Conservation (phyloP, 1,284 basidiomycete genomes). For the Ustilago sp. region DNA sequence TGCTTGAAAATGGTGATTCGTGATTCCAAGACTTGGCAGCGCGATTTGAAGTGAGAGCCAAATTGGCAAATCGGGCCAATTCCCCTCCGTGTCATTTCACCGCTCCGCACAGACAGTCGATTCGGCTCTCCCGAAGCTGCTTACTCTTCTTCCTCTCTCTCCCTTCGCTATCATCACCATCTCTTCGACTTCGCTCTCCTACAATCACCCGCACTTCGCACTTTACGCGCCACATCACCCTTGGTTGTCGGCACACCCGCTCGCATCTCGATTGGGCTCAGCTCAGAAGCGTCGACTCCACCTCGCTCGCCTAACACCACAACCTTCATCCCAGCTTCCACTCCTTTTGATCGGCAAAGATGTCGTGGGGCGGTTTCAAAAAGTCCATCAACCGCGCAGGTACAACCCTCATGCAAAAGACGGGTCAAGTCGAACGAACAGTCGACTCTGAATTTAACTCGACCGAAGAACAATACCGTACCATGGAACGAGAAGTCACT, state of each 20-base stretch:
- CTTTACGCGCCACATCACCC: neutral
- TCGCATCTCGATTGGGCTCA: neutral
- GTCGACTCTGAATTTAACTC: conserved; percentile 93
- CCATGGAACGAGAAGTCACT: conserved; percentile 75
- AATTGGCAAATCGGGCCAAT: conserved; percentile 1
- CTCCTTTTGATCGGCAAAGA: conserved; percentile 21
- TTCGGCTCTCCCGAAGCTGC: conserved; percentile 5
- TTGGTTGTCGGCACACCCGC: neutral
- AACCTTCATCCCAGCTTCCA: neutral
- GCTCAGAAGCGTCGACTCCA: neutral
- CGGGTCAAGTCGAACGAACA: conserved; percentile 95
- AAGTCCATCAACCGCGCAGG: conserved; percentile 92
- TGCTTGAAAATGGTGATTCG: neutral
- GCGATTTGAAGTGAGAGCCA: neutral
- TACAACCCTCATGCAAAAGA: conserved; percentile 80
- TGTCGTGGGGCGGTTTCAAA: conserved; percentile 78
- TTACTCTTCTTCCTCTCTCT: neutral
- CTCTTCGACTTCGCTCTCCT: neutral
- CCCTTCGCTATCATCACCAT: neutral
- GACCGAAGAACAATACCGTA: conserved; percentile 89
- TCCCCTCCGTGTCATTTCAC: neutral
- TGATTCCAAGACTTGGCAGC: neutral
- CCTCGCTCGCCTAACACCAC: neutral
- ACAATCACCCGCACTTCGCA: neutral
- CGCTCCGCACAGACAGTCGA: conserved; percentile 8